Conservation (phyloP, 208 protist genomes). For the Leishmania aethiopica region DNA sequence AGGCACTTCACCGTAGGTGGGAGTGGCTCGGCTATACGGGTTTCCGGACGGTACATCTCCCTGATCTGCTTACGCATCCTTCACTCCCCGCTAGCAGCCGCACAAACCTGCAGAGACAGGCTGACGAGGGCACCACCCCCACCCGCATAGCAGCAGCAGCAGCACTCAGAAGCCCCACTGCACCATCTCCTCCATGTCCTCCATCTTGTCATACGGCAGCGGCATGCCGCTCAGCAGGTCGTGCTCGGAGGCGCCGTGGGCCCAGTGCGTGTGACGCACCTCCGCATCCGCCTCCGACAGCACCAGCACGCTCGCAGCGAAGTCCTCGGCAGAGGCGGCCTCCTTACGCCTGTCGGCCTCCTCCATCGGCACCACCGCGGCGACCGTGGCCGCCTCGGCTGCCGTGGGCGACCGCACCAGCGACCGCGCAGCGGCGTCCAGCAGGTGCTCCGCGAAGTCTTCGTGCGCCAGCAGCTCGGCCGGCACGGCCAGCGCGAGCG, state of each 20-base stretch:
- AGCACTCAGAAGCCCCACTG: constrained; percentile 5
- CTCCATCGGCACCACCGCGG: background rate
- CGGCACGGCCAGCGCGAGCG: constrained; percentile 15
- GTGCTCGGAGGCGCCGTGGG: constrained; percentile 26
- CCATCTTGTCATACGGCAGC: constrained; percentile 14
- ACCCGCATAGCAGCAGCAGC: background rate
- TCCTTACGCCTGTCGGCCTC: background rate
- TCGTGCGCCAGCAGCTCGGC: constrained; percentile 25
- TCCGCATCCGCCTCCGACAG: constrained; percentile 21
- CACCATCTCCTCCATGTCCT: constrained; percentile 8
- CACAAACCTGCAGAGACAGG: no score
- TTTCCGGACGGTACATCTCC: no score
- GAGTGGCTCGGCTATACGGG: no score
- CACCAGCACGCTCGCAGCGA: constrained; percentile 12
- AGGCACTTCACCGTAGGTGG: no score
- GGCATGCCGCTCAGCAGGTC: constrained; percentile 23
- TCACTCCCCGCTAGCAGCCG: no score
- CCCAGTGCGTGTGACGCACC: constrained; percentile 19
- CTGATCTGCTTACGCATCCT: no score
- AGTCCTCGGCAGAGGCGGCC: background rate
- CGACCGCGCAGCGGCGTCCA: constrained; percentile 7
- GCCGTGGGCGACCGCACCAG: constrained; percentile 11
- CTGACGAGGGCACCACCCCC: no score
- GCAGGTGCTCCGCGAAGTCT: constrained; percentile 17
- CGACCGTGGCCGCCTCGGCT: constrained; percentile 8